Evolutionary conservation across 1,284 basidiomycete species (phyloP), one percentile per base, ranked within the genome.

Genomic region (Rhodotorula sp.): DNA sequence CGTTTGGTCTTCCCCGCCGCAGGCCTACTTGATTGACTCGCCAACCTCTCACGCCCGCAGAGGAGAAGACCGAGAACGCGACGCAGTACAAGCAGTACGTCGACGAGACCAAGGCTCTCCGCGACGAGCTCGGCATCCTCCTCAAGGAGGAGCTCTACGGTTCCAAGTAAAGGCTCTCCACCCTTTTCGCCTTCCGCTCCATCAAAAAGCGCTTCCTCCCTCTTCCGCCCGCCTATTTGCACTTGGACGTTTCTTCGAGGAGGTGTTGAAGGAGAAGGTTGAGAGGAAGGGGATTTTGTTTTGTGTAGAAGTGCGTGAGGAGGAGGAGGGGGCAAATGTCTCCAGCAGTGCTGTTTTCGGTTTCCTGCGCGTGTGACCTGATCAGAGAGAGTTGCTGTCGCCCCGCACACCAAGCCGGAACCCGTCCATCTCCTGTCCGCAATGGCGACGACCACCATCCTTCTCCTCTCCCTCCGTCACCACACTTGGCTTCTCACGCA

Each of bases 21-120:
- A 54, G 20, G 10, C 8, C 32, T 15, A 9, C 53, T 32, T 32
- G 36, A 32, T 11, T 34, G 29, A 13, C 53, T 55, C 24, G 11
- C 32, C 8, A n/a, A n/a, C 20, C 17, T 22, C 5, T 6, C 34
- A 1, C n/a, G 22, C 17, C 34, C 60, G 66, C 68, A 60, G 59
- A 87, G 84, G 91, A 91, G 82, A 95, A 96, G 85, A 92, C 94
- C 60, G 94, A 97, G 85, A 96, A 94, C 84, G 90, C 90, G 84
- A 83, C 86, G 74, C 94, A 96, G 82, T 97, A 96, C 81, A 84
- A 52, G 61, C 62, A 88, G 56, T 96, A 97, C 81, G 82, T 97
- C 77, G 86, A 89, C 30, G 94, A 95, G 82, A 85, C 95, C 76
- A 90, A 90, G 82, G 84, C 87, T 65, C 83, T 94, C 72, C 86